Base-by-base conservation (phyloP, 116 monocot species). In the Phalaenopsis hybrid region DNA sequence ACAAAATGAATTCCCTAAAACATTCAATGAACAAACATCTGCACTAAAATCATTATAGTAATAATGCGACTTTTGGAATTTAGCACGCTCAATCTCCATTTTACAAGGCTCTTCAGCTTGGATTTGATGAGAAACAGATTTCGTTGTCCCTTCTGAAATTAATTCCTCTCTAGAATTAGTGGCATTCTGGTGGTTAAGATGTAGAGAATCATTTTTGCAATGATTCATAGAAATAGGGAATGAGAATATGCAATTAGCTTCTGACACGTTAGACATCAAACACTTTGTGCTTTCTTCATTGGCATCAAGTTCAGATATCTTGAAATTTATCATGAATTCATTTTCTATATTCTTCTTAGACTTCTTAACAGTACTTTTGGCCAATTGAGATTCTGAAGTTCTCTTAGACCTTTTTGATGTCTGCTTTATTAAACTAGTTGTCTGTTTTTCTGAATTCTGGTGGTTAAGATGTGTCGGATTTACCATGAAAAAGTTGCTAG, bases 281-380 rank as follows among this genome's bases (percentile, higher is more conserved):
- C 34, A 21, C 6, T 8, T 23, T 6, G 75, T n/a, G n/a, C 82
- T 83, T 61, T 61, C 79, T 72, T 74, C 61, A 0, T 15, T 77
- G 50, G 82, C 78, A 79, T 85, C 75, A 79, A 88, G 86, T 83
- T 91, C 88, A 34, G 87, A 80, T 34, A 81, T 82, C 51, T 55
- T 55, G 0, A 86, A 91, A 18, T 46, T 20, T n/a, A 20, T n/a
- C 45, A 46, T 75, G 21, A 45, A 45, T 75, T 75, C 8, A n/a
- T 75, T 46, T 21, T 46, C 75, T n/a, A 15, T 45, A 75, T 9
- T n/a, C 21, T 33, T n/a, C 80, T 94, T 90, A 18, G 84, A 83
- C 79, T 84, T 88, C 82, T 88, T 92, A 17, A 7, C 49, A n/a
- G 65, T 17, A 33, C 76, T 89, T 67, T 73, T 85, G n/a, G 33